Conservation (phyloP, 2,329 filamentous ascomycete genomes). For the Neonectria sp. region DNA sequence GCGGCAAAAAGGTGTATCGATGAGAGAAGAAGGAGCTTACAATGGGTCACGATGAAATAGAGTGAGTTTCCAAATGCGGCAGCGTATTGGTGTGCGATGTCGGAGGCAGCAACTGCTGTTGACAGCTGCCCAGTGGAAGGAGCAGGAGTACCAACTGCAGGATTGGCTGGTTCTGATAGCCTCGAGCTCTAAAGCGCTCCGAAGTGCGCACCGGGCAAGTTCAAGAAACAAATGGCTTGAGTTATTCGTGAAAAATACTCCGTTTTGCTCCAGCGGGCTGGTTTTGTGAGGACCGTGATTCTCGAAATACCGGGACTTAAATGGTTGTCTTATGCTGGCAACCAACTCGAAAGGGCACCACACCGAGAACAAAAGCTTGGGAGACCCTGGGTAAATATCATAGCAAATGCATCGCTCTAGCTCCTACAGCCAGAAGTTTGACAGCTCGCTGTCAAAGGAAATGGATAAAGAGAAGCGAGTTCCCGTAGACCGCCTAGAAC, state of each 20-base stretch:
- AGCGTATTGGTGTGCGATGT: constrained; percentile 9
- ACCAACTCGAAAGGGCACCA: neutral
- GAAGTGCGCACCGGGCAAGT: neutral
- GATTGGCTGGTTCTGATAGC: neutral
- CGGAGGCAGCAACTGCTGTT: constrained; percentile 18
- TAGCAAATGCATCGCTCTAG: neutral
- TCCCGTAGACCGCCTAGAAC: constrained; percentile 3
- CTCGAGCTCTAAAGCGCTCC: neutral
- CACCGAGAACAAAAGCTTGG: too few species aligned
- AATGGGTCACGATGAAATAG: neutral
- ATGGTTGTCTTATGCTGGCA: neutral
- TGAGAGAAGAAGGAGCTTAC: constrained; percentile 10
- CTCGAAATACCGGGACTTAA: neutral
- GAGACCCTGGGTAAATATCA: neutral
- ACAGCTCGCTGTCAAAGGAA: neutral
- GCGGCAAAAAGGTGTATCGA: neutral
- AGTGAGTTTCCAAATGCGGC: constrained; percentile 8
- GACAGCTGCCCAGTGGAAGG: constrained; percentile 24
- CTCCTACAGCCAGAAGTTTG: neutral
- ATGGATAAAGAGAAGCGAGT: neutral
- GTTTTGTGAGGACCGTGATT: neutral
- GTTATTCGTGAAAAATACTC: neutral
- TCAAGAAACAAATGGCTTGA: too few species aligned
- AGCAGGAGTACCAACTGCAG: constrained; percentile 12
- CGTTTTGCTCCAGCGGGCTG: neutral